Base-by-base conservation (phyloP, 2,329 filamentous ascomycete species). In the Colletotrichum zoysiae region DNA sequence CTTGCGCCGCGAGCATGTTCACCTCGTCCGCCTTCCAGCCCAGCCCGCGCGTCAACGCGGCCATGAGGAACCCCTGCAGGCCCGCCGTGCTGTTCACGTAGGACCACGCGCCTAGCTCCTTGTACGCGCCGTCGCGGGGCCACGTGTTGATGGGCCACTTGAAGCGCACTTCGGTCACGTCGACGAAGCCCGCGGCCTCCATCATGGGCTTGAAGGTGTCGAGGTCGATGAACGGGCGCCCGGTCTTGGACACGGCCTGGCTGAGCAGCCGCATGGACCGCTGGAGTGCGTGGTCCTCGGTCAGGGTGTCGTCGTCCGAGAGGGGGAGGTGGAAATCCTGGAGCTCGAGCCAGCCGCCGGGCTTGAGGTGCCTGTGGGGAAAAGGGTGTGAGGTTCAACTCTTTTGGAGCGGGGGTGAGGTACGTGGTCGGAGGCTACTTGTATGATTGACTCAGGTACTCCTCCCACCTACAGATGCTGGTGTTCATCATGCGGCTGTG, bases 401-500 rank as follows among this genome's bases (percentile, higher is more conserved):
- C 81, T 5, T 5, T 48, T n/a, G 82, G 56, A 77, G 79, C n/a
- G 84, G 18, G 3, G 84, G 83, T 0, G 8, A 4, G 18, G 44
- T 6, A 85, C 81, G 9, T 78, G 78, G 1, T 84, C 76, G 76
- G n/a, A 18, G 11, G 40, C 20, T 77, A 76, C 67, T 81, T 77
- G 50, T 79, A 86, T 5, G 85, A 78, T 68, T 86, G 86, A 51
- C 81, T 79, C 68, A 90, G 81, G 30, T 90, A 79, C 48, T 85
- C 82, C 56, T 84, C 83, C 78, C 88, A 90, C 73, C 89, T 87
- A 3, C 82, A 79, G 73, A 90, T 85, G 65, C 84, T 84, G 59
- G 89, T 88, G 9, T 85, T 82, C 75, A 91, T 82, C 75, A 88
- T 83, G 50, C 87, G 85, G 12, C 86, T 86, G 77, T 90, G 89